Evolutionary conservation across 345 rosid species (phyloP).

Genomic region (Brassica cretica): DNA sequence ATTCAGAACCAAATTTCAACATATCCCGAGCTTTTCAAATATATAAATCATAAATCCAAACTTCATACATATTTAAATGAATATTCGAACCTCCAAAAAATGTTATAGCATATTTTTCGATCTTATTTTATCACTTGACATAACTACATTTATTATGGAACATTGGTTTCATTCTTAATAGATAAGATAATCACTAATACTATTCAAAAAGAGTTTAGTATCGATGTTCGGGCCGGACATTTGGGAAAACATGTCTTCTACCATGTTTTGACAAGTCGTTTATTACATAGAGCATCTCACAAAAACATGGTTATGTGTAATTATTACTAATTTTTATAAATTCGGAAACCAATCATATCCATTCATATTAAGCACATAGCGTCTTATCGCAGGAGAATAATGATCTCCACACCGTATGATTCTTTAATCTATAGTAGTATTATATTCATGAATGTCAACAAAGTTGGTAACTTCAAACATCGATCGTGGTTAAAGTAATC

Average conservation of each 20-base stretch:
- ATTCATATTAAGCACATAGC: not conserved
- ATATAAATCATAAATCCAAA: not conserved
- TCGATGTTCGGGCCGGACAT: slow-evolving; percentile 12
- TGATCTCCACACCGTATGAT: not conserved
- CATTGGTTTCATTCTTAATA: too few species aligned
- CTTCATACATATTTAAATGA: not conserved
- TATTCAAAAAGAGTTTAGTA: slow-evolving; percentile 1
- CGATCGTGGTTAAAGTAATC: slow-evolving; percentile 10
- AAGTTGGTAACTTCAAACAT: slow-evolving; percentile 4
- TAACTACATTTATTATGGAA: not conserved
- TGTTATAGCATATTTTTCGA: not conserved
- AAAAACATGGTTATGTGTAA: not conserved
- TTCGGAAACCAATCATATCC: not conserved
- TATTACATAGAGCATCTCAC: not conserved
- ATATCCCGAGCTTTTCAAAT: not conserved
- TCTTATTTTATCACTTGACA: not conserved
- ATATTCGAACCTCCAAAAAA: not conserved
- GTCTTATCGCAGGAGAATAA: slow-evolving; percentile 5
- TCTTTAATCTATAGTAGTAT: not conserved
- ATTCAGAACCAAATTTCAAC: not conserved
- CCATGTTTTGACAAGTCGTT: slow-evolving; percentile 23
- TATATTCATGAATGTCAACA: slow-evolving; percentile 7
- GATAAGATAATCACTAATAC: not conserved
- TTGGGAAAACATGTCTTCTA: slow-evolving; percentile 28
- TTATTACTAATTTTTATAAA: not conserved